Base-by-base conservation (phyloP, 306 rosid genomes). In the Clitoria ternatea region DNA sequence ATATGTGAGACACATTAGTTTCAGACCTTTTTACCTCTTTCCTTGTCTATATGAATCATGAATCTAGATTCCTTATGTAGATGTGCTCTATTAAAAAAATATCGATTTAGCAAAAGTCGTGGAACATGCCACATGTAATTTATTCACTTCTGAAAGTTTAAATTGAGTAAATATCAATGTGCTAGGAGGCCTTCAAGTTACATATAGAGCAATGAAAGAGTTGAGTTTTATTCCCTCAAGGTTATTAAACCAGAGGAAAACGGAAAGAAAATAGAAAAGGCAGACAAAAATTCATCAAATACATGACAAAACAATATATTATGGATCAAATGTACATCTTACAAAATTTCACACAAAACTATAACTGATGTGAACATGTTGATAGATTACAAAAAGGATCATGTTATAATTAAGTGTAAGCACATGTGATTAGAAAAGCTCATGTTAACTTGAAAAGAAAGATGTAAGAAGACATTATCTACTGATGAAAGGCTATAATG, bases 401-500 rank as follows among this genome's bases (percentile, higher is more conserved):
- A 15, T 18, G 66, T 29, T 20, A 67, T 65, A 61, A 67, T 66
- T 30, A 52, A 63, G 36, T 47, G 75, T 72, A 63, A 48, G 65
- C 17, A 50, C 61, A 11, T 7, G 22, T 56, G 14, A 61, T 26
- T 14, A 66, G n/a, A 45, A 35, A 57, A 66, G 23, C 57, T 57
- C 15, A 30, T 6, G 48, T 55, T 20, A 61, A 70, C 18, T 13
- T 63, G 1, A 69, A 63, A 66, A 47, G 65, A 56, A 48, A 66
- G 67, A 48, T 57, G 40, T 56, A 78, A n/a, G 43, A 75, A 61
- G 24, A 60, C 75, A 69, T 35, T 20, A 70, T 61, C 52, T 10
- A 32, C 49, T 2, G 24, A 52, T 11, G 15, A 52, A 50, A 64
- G n/a, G n/a, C n/a, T n/a, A n/a, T n/a, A n/a, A n/a, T n/a, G n/a